Evolutionary conservation across 2,329 filamentous ascomycete genomes (phyloP), one percentile per base, ranked within the genome.

Genomic region (Pseudogymnoascus sp.): DNA sequence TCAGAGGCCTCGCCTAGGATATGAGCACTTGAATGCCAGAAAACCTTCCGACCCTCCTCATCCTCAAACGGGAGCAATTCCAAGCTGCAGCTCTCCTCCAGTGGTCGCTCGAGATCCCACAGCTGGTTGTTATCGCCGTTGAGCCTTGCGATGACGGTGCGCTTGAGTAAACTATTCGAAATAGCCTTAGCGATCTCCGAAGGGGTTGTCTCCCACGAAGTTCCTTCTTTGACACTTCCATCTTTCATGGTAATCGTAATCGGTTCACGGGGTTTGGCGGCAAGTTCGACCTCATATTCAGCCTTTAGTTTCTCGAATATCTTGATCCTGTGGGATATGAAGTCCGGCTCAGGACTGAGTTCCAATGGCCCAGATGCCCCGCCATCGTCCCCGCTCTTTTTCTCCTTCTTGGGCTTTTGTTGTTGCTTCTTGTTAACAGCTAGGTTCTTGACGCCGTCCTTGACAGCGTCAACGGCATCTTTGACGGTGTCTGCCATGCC

Each of bases 21-120:
- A 75, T 99, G 95, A 50, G 95, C 95, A 71, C 89, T 93, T 19
- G 91, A 96, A 77, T 98, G 95, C 93, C 93, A 99, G 79, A 97
- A 99, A 63, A 98, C 93, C 75, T 91, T 91, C 79, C 95, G 93
- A 71, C 91, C 93, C 78, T 71, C 73, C 59, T 81, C 78, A 68
- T 83, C 77, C 72, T 91, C 87, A 70, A 98, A 99, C 67, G 89
- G 87, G 67, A 98, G 82, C 62, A 97, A 82, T 72, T 93, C 89
- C 28, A 99, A 83, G 70, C 85, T 89, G 79, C 91, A 95, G 79
- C 88, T 91, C 77, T 86, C 87, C 81, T 98, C 95, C 37, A 99
- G 79, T 4, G 93, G 93, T 62, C 95, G 83, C 72, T 93, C 91
- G 68, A 99, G 79, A 78, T 99, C 95, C 95, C 93, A 99, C 10